Base-by-base conservation (phyloP, 1,284 basidiomycete genomes). In the Phenoliferia sp. region DNA sequence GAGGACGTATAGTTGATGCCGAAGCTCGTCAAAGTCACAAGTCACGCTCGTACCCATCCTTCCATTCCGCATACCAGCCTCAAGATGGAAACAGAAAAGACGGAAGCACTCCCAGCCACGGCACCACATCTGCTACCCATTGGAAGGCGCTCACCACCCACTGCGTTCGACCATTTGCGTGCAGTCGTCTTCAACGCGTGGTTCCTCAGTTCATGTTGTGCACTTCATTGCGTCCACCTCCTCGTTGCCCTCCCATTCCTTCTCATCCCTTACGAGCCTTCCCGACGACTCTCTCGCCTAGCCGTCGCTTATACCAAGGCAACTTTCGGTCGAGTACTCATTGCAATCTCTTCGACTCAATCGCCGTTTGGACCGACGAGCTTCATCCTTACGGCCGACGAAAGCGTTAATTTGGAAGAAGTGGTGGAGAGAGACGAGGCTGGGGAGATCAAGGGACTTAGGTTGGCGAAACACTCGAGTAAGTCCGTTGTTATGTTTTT, bases 221-320 rank as follows among this genome's bases (percentile, higher is more conserved):
- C 31, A 31, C 22, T 60, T 36, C 58, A 66, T 54, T 56, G 54
- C 1, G 34, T 67, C 60, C 50, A 44, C 28, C 35, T 65, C 33
- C 22, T 70, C 17, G 50, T 65, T 26, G 48, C 48, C 17, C 36
- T 63, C 5, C 54, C 60, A 0, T 19, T 32, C 19, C 54, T 58
- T 17, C 48, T 65, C 60, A 6, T 60, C 22, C 52, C 33, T 15
- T 31, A 28, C 32, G n/a, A 54, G 3, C 57, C 44, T 3, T 22
- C 54, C 19, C 29, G 17, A 3, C 15, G 55, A 1, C 3, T 62
- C 39, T 92, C 90, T 76, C 83, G 87, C 55, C 80, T 84, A 62
- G 87, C 86, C 1, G 86, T 93, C 59, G 84, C 86, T 29, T 88
- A 88, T 77, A 90, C 89, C 61, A 94, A 94, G 79, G 90, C 89